These are phyloP conservation scores for Trichoderma brevicompactum DNA, from an alignment of 2,329 filamentous ascomycete species.

Conservation along the genomic window DNA sequence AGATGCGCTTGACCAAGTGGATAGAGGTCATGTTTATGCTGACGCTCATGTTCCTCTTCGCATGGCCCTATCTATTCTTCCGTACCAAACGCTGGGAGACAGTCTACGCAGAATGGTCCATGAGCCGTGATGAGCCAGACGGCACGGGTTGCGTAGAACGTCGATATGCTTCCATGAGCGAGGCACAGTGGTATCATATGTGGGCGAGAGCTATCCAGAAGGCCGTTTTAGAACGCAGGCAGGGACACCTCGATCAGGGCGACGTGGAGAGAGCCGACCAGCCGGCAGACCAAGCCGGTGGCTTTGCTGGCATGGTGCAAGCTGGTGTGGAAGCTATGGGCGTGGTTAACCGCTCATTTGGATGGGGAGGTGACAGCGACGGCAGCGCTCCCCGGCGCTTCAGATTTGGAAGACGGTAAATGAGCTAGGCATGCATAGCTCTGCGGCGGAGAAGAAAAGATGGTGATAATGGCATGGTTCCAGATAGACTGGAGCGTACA, in stretches of 20 bases:
- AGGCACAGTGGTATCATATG: conserved; percentile 64
- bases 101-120: conserved; percentile 61
- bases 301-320: conserved; percentile 51
- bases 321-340: conserved; percentile 57
- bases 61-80: conserved; percentile 72
- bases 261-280: conserved; percentile 54
- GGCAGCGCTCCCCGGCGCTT: not conserved
- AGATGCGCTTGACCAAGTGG: conserved; percentile 67
- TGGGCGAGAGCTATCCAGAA: conserved; percentile 65
- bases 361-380: conserved; percentile 20
- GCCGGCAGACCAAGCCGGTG: conserved; percentile 43
- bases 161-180: conserved; percentile 58
- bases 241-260: conserved; percentile 59
- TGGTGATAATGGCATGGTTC: not conserved
- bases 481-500: not conserved
- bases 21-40: conserved; percentile 67
- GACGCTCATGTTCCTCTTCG: conserved; percentile 69
- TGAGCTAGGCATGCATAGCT: not conserved
- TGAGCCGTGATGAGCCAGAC: conserved; percentile 38
- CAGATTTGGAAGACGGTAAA: conserved; percentile 17
- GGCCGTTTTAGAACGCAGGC: conserved; percentile 61
- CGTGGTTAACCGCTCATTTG: conserved; percentile 57
- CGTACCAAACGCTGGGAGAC: conserved; percentile 70
- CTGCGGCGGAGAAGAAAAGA: not conserved
- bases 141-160: conserved; percentile 43